Evolutionary conservation across 2,329 filamentous ascomycete species (phyloP), one percentile per base, ranked within the genome.

Genomic region (Proliferodiscus dingleyae): DNA sequence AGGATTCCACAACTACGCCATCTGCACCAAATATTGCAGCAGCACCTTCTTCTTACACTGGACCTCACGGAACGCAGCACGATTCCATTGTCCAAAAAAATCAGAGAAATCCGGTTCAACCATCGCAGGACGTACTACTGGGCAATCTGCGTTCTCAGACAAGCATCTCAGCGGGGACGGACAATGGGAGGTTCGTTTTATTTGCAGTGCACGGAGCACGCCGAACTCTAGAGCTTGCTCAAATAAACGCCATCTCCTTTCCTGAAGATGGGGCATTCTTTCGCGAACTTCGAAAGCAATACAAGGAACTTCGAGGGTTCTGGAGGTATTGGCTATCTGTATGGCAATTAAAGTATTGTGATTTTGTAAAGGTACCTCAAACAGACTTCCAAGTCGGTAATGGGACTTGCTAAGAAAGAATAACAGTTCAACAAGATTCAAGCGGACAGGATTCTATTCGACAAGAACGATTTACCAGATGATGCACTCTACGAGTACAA

Each of bases 251-350:
- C 9, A 5, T 6, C 9, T 5, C 10, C 18, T 6, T 18, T 19
- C 18, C 24, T 5, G 21, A 41, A 18, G 37, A 46, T 18, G 28
- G 32, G 11, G 18, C 22, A 11, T 46, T 46, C 21, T 46, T 41
- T n/a, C 3, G 30, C 6, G 16, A 41, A n/a, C 29, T 41, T 13
- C 16, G 22, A 9, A 4, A 16, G 7, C 7, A 41, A 21, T 41
- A 46, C 13, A 21, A 21, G 15, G 18, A 18, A 32, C 6, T 13
- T 9, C 37, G 43, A 26, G 29, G 43, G 19, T 41, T 34, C 19
- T 29, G 16, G 18, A 46, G 43, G 29, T 46, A 41, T 24, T 46
- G 43, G 43, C 18, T 46, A 6, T 46, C 43, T 11, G 15, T 46
- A 3, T 46, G 37, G 43, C 19, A 37, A 22, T 28, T 46, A 6